These are phyloP conservation scores for Colletotrichum camelliae DNA, from an alignment of 2,329 filamentous ascomycete species.

Conservation along the genomic window DNA sequence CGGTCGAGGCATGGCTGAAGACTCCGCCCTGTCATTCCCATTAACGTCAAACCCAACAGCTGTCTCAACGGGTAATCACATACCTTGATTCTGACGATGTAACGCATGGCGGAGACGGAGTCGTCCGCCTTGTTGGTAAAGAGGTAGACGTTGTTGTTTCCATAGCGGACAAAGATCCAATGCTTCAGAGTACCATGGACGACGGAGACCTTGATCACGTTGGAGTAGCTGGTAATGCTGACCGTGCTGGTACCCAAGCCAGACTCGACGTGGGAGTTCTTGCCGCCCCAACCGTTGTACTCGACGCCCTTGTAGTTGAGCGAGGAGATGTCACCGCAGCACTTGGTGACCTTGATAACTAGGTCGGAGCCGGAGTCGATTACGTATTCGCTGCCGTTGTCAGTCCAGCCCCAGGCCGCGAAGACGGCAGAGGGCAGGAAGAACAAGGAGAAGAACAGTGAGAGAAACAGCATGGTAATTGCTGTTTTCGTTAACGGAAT, in stretches of 20 bases:
- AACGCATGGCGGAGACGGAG: conserved; percentile 42
- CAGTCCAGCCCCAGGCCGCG: conserved; percentile 44
- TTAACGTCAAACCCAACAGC: not conserved
- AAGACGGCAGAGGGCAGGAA: conserved; percentile 32
- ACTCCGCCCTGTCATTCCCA: conserved; percentile 25
- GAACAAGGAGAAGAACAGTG: conserved; percentile 28
- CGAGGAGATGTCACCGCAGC: conserved; percentile 38
- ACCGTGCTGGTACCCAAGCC: conserved; percentile 36
- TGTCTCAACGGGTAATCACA: not conserved
- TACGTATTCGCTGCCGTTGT: conserved; percentile 42
- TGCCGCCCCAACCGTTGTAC: conserved; percentile 34
- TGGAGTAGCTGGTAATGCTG: conserved; percentile 30
- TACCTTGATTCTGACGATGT: conserved; percentile 38
- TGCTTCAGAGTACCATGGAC: conserved; percentile 38
- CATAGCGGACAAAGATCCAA: conserved; percentile 36
- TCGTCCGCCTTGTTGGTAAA: conserved; percentile 46
- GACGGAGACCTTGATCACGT: conserved; percentile 40
- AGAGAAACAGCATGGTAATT: conserved; percentile 30
- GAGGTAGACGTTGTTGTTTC: conserved; percentile 44
- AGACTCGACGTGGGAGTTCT: conserved; percentile 36
- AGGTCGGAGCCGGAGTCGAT: conserved; percentile 37
- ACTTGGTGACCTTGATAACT: conserved; percentile 39
- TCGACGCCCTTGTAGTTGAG: conserved; percentile 37
- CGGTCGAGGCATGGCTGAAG: conserved; percentile 30
- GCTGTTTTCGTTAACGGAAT: not conserved